Percentiles rank a stretch among this genome's conserved stretches.
phyloP scores from a whole-genome alignment of 495 filamentous ascomycete species.

The Aspergillus affinis region DNA sequence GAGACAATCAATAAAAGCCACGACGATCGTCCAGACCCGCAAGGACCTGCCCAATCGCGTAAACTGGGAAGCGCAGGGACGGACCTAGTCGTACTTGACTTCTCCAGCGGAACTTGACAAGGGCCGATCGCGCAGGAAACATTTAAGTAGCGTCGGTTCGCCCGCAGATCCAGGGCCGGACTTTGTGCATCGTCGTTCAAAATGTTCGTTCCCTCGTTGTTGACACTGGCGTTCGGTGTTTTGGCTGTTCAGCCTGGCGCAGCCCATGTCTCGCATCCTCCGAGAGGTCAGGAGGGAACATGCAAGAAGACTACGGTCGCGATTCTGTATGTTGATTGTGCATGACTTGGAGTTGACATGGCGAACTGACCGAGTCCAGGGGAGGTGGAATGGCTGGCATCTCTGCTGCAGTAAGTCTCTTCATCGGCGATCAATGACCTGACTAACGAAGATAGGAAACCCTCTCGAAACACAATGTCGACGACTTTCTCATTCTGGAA shows the following conservation, averaged over 20 bases:
- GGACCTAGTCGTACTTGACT: neutral
- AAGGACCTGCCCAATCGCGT: conserved; percentile 11
- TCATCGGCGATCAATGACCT: neutral
- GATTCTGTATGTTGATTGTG: conserved; percentile 30
- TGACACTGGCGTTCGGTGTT: neutral
- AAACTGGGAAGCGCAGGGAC: neutral
- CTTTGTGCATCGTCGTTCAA: neutral
- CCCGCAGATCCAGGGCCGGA: neutral
- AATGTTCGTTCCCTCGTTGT: neutral
- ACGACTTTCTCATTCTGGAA: conserved; percentile 70
- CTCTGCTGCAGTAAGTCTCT: conserved; percentile 55
- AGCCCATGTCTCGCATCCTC: conserved; percentile 20
- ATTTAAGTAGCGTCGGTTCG: neutral
- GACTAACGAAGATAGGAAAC: conserved; percentile 48
- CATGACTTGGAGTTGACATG: neutral
- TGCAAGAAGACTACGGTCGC: conserved; percentile 45
- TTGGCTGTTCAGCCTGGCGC: conserved; percentile 18
- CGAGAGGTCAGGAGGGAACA: conserved; percentile 21
- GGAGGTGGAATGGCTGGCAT: conserved; percentile 59
- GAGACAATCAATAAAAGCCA: neutral
- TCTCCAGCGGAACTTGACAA: neutral
- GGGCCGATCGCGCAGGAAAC: neutral
- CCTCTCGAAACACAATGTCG: conserved; percentile 57
- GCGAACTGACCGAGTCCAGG: conserved; percentile 9
- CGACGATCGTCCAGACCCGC: conserved; percentile 10